Evolutionary conservation across 2,329 filamentous ascomycete genomes (phyloP).

Genomic region (Dactylellina parvicollis): DNA sequence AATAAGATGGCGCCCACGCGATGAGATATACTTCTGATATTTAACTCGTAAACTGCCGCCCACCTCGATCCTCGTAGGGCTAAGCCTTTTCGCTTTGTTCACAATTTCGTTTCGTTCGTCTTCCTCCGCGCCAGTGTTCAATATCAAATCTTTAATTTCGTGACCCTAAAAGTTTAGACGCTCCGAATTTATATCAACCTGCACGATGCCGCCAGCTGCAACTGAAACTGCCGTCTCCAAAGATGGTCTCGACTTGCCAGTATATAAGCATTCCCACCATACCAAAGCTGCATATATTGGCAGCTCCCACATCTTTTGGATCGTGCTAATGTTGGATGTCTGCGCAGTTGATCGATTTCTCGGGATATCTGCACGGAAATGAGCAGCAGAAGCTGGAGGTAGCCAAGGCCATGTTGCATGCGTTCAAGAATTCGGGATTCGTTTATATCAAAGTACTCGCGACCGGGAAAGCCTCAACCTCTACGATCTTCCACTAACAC

Average conservation of each 20-base stretch:
- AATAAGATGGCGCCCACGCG: conserved; percentile 3
- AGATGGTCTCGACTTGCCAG: conserved; percentile 60
- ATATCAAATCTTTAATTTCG: neutral
- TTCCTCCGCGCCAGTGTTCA: neutral
- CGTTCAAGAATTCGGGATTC: conserved; percentile 87
- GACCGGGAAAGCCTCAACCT: neutral
- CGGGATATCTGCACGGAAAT: conserved; percentile 73
- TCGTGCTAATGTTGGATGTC: neutral
- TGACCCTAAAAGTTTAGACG: too few relatives aligned
- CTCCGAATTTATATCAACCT: neutral
- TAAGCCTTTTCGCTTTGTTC: neutral
- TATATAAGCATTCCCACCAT: neutral
- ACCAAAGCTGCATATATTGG: neutral
- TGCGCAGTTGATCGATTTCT: conserved; percentile 80
- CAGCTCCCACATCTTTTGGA: neutral
- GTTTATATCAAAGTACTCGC: conserved; percentile 62
- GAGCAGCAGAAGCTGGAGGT: conserved; percentile 70
- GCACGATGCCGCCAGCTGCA: conserved; percentile 20
- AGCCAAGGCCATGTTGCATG: conserved; percentile 77
- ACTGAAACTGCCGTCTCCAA: conserved; percentile 61
- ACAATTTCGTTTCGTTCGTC: neutral
- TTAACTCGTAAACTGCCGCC: conserved; percentile 6
- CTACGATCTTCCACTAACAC: neutral
- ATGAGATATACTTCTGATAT: neutral
- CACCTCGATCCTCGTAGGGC: conserved; percentile 6